These are phyloP conservation scores for Arxiozyma heterogenica DNA, from an alignment of 1,139 yeast genomes.

Conservation along the genomic window DNA sequence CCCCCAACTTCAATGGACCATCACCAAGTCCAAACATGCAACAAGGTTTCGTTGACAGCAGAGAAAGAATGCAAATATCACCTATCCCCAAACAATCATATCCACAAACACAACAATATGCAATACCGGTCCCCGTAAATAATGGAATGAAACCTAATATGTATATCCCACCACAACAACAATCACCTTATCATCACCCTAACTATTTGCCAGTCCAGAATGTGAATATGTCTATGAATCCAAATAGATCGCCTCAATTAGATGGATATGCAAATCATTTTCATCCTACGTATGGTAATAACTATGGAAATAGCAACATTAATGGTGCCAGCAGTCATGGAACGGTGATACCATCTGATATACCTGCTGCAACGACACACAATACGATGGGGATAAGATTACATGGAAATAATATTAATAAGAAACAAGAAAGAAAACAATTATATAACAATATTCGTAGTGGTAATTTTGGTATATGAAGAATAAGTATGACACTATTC, in stretches of 20 bases:
- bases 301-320: not conserved
- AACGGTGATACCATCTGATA: slow-evolving; percentile 6
- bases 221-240: not conserved
- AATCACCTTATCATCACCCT: not conserved
- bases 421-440: slow-evolving; percentile 25
- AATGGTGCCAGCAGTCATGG: not conserved
- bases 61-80: not conserved
- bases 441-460: slow-evolving; percentile 27
- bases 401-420: slow-evolving; percentile 24
- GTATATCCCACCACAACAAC: not conserved
- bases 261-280: slow-evolving; percentile 4
- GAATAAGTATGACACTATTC: not conserved
- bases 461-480: slow-evolving; percentile 29
- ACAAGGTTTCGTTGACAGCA: not conserved
- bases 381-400: slow-evolving; percentile 16
- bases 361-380: slow-evolving; percentile 10
- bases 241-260: slow-evolving; percentile 2
- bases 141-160: not conserved
- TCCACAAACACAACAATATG: not conserved
- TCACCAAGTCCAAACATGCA: not conserved
- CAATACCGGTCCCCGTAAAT: not conserved
- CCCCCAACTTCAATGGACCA: not conserved
- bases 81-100: not conserved
- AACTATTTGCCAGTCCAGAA: not conserved
- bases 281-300: not conserved